A percentile compares a stretch with the other conserved stretches of the same genome.
phyloP scores from a whole-genome alignment of 192 early-diverging fungal species.

The Umbelopsis vinacea region DNA sequence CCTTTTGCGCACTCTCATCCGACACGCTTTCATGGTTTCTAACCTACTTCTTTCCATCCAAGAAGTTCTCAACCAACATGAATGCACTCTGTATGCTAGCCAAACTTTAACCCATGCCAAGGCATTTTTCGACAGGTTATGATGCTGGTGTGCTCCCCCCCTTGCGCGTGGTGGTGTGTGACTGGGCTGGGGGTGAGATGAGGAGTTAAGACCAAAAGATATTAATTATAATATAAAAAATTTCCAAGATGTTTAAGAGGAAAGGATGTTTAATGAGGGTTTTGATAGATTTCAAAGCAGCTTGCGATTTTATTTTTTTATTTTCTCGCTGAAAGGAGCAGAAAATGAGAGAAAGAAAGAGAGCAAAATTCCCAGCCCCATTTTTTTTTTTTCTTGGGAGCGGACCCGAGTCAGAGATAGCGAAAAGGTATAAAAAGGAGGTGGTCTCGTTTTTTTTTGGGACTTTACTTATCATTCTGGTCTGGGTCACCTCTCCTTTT shows the following conservation, averaged over 20 bases:
- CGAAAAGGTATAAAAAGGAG: conserved; percentile 17
- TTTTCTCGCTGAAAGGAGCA: conserved; percentile 2
- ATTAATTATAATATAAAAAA: no score
- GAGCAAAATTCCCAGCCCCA: conserved; percentile 13
- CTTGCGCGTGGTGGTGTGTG: conserved; percentile 14
- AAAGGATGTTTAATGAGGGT: no score
- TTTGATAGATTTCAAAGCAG: no score
- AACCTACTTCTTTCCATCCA: no score
- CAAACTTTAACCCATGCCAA: no score
- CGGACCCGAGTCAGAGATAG: conserved; percentile 23
- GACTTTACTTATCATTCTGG: conserved; percentile 13
- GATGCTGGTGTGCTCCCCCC: not conserved
- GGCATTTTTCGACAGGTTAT: no score
- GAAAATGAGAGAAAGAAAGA: conserved; percentile 15
- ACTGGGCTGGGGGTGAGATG: conserved; percentile 1
- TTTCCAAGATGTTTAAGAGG: no score
- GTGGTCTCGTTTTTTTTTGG: conserved; percentile 9
- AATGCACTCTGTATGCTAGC: no score
- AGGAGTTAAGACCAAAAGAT: not conserved
- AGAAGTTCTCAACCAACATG: no score
- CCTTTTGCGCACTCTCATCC: no score
- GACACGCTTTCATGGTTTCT: no score
- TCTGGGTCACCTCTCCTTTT: conserved; percentile 15
- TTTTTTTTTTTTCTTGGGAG: conserved; percentile 19
- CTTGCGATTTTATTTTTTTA: no score